These are phyloP conservation scores for Hypoxylon sp. DNA, from an alignment of 2,329 filamentous ascomycete species.

Conservation along the genomic window DNA sequence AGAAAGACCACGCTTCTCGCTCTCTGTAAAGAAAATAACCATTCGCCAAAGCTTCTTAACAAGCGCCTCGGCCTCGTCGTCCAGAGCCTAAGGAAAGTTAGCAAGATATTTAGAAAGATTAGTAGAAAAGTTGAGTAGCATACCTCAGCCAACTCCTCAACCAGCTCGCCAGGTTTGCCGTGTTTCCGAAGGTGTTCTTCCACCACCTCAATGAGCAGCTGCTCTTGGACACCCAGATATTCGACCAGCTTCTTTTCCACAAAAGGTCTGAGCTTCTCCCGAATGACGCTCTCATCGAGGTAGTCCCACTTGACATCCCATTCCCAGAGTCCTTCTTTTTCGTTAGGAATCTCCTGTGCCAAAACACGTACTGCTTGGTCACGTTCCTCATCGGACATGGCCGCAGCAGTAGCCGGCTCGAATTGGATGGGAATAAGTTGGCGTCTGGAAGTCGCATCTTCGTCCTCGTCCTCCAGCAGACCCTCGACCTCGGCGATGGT, in stretches of 20 bases:
- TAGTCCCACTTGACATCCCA: slow-evolving; percentile 94
- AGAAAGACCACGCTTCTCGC: slow-evolving; percentile 86
- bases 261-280: slow-evolving; percentile 89
- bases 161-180: slow-evolving; percentile 78
- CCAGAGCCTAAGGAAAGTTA: slow-evolving; percentile 71
- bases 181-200: slow-evolving; percentile 84
- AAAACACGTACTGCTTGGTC: slow-evolving; percentile 82
- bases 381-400: slow-evolving; percentile 86
- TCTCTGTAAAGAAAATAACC: slow-evolving; percentile 97
- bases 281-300: slow-evolving; percentile 81
- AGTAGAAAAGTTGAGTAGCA: slow-evolving; percentile 50
- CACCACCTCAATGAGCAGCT: slow-evolving; percentile 92
- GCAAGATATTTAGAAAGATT: slow-evolving; percentile 24
- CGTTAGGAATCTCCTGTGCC: slow-evolving; percentile 87
- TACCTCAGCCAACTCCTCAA: slow-evolving; percentile 85
- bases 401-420: slow-evolving; percentile 71
- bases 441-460: slow-evolving; percentile 73
- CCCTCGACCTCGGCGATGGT: slow-evolving; percentile 95
- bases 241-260: slow-evolving; percentile 99
- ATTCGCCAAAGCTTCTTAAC: slow-evolving; percentile 98
- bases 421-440: slow-evolving; percentile 85
- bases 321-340: slow-evolving; percentile 87
- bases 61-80: slow-evolving; percentile 92
- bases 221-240: slow-evolving; percentile 94
- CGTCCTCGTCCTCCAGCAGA: slow-evolving; percentile 93